Evolutionary conservation across 192 early-diverging fungal genomes (phyloP).

Genomic region (Coemansia sp.): DNA sequence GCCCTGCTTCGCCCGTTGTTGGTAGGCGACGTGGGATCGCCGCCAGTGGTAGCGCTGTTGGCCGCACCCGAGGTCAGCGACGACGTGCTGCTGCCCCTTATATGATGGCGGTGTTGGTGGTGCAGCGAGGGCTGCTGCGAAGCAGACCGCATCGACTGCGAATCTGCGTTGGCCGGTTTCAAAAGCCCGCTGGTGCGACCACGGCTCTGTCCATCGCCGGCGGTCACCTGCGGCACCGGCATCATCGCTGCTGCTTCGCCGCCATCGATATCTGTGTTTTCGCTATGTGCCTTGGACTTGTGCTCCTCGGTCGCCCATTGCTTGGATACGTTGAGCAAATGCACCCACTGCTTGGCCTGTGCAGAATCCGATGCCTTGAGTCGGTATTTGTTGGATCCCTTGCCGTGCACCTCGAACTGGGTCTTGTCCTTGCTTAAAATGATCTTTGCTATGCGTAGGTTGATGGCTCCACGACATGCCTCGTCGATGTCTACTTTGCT

Average conservation of each 20-base stretch:
- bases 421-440: slow-evolving; percentile 67
- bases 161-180: slow-evolving; percentile 11
- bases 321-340: slow-evolving; percentile 76
- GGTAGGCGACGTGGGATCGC: background rate
- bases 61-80: background rate
- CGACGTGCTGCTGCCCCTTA: slow-evolving; percentile 22
- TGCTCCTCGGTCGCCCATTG: slow-evolving; percentile 62
- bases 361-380: slow-evolving; percentile 66
- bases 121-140: slow-evolving; percentile 12
- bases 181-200: slow-evolving; percentile 42
- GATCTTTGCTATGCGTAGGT: slow-evolving; percentile 70
- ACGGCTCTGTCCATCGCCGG: slow-evolving; percentile 9
- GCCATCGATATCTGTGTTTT: slow-evolving; percentile 6
- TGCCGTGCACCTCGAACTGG: slow-evolving; percentile 78
- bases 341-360: slow-evolving; percentile 83
- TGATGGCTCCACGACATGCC: slow-evolving; percentile 79
- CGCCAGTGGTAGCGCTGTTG: background rate
- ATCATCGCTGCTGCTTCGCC: background rate
- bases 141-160: slow-evolving; percentile 15
- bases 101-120: background rate
- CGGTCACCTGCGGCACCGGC: slow-evolving; percentile 1
- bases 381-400: slow-evolving; percentile 72
- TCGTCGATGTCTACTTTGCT: slow-evolving; percentile 74
- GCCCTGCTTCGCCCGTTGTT: background rate
- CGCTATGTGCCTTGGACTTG: slow-evolving; percentile 13